Conservation (phyloP, 805 yeast species). For the Millerago galiae region DNA sequence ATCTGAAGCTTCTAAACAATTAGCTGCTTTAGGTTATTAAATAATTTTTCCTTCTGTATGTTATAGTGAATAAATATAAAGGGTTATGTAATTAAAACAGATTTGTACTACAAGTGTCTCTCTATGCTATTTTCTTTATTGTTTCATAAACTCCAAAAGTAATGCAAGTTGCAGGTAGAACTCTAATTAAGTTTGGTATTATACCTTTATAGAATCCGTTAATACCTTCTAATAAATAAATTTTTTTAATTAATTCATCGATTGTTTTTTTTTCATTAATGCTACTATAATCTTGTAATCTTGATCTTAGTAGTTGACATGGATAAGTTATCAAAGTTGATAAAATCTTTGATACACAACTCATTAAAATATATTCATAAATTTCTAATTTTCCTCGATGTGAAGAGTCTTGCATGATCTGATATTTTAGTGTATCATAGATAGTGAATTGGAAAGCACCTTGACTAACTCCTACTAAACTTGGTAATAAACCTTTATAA, state of each 20-base stretch:
- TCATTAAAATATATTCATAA: constrained; percentile 54
- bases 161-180: constrained; percentile 88
- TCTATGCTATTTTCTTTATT: constrained; percentile 26
- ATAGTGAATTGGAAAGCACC: constrained; percentile 84
- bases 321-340: constrained; percentile 75
- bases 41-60: constrained; percentile 17
- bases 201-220: constrained; percentile 81
- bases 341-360: constrained; percentile 61
- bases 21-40: constrained; percentile 98
- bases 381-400: constrained; percentile 33
- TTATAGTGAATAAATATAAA: constrained; percentile 9
- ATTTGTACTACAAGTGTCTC: neutral
- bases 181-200: constrained; percentile 69
- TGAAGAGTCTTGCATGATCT: constrained; percentile 19
- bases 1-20: constrained; percentile 85
- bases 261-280: constrained; percentile 23
- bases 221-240: constrained; percentile 48
- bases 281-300: constrained; percentile 53
- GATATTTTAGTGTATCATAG: constrained; percentile 69
- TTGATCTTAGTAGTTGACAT: constrained; percentile 70
- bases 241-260: constrained; percentile 27
- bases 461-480: constrained; percentile 78
- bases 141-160: constrained; percentile 84
- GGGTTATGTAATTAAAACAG: constrained; percentile 9
- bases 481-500: constrained; percentile 70